Conservation (phyloP, 495 filamentous ascomycete species). For the Cryomyces minteri region DNA sequence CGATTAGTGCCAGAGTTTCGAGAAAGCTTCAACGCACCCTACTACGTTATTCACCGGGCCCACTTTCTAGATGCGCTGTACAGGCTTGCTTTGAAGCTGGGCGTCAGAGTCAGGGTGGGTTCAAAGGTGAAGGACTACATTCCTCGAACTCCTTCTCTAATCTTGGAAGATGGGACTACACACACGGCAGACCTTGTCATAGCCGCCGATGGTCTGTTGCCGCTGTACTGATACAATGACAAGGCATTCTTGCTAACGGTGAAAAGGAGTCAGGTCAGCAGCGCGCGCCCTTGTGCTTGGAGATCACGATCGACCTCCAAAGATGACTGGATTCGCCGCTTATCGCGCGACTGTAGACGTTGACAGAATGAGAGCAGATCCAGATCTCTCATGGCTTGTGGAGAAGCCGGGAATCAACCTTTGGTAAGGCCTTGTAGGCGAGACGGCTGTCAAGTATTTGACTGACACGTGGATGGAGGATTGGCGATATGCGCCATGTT, state of each 20-base stretch:
- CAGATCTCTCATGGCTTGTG: slow-evolving; percentile 22
- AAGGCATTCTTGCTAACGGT: no score
- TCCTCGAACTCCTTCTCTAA: slow-evolving; percentile 6
- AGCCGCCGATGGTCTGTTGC: slow-evolving; percentile 26
- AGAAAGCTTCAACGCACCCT: slow-evolving; percentile 19
- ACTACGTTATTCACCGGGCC: slow-evolving; percentile 28
- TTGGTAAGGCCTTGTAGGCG: slow-evolving; percentile 10
- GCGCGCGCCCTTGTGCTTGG: slow-evolving; percentile 16
- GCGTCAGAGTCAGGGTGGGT: slow-evolving; percentile 39
- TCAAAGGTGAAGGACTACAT: slow-evolving; percentile 14
- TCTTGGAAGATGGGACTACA: slow-evolving; percentile 5
- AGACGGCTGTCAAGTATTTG: neutral
- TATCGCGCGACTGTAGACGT: slow-evolving; percentile 27
- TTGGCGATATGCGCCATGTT: slow-evolving; percentile 9
- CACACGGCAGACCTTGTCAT: slow-evolving; percentile 22
- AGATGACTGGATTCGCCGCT: slow-evolving; percentile 20
- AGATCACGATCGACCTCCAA: slow-evolving; percentile 5
- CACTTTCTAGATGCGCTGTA: slow-evolving; percentile 23
- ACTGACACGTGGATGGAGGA: slow-evolving; percentile 1
- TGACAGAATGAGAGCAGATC: slow-evolving; percentile 20
- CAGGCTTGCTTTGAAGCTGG: slow-evolving; percentile 17
- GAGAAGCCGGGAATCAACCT: slow-evolving; percentile 23
- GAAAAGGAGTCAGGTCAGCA: slow-evolving; percentile 19
- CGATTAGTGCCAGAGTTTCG: slow-evolving; percentile 21
- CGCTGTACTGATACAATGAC: neutral